Conservation (phyloP, 2,329 filamentous ascomycete genomes). For the Trichothecium sympodiale region DNA sequence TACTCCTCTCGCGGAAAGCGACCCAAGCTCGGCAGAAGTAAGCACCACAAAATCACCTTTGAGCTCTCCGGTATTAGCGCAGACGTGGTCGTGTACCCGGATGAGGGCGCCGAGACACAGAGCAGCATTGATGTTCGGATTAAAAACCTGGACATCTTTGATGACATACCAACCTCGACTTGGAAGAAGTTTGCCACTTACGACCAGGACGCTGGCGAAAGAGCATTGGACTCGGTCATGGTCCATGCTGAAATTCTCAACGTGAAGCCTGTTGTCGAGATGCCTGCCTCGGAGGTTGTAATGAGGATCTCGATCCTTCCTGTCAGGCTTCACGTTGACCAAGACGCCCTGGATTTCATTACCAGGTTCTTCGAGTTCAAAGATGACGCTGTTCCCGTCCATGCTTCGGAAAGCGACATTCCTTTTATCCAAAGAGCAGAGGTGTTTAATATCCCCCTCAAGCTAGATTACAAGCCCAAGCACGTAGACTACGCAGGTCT, state of each 20-base stretch:
- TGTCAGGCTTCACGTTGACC: slow-evolving; percentile 85
- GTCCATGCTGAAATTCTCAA: slow-evolving; percentile 80
- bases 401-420: slow-evolving; percentile 54
- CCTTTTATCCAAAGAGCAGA: slow-evolving; percentile 88
- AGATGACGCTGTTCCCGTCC: slow-evolving; percentile 51
- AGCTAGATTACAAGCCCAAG: slow-evolving; percentile 93
- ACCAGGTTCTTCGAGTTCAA: slow-evolving; percentile 98
- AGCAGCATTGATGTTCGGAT: slow-evolving; percentile 80
- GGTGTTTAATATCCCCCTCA: slow-evolving; percentile 71
- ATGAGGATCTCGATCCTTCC: slow-evolving; percentile 71
- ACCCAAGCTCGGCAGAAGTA: slow-evolving; percentile 72
- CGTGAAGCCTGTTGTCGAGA: slow-evolving; percentile 71
- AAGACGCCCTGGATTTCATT: slow-evolving; percentile 94
- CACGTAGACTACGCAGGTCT: slow-evolving; percentile 92
- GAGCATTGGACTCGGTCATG: slow-evolving; percentile 82
- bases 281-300: slow-evolving; percentile 84
- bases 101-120: slow-evolving; percentile 67
- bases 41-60: slow-evolving; percentile 89
- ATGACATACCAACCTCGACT: slow-evolving; percentile 87
- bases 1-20: slow-evolving; percentile 40
- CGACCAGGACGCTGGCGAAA: slow-evolving; percentile 73
- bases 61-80: slow-evolving; percentile 77
- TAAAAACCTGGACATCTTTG: slow-evolving; percentile 77
- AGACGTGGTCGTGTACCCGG: slow-evolving; percentile 72
- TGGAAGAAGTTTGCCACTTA: slow-evolving; percentile 99